A percentile compares a stretch with the other conserved stretches of the same genome.
Evolutionary conservation across 2,329 filamentous ascomycete species (phyloP).

Genomic region (Alternaria dauci): DNA sequence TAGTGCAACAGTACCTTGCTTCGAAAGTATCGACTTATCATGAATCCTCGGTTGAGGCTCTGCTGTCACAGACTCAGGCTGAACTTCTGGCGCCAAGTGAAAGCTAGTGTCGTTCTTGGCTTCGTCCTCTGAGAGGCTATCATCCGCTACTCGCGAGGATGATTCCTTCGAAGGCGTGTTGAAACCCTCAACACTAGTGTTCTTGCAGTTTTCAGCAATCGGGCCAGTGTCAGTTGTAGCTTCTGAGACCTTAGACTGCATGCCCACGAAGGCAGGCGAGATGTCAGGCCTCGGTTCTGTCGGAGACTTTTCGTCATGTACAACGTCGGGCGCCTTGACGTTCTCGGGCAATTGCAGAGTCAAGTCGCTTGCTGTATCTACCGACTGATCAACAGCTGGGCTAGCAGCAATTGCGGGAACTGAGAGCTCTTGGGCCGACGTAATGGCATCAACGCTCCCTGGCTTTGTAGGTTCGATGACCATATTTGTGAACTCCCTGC

Average conservation of each 20-base stretch:
- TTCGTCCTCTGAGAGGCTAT: conserved; percentile 33
- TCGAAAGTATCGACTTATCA: conserved; percentile 2
- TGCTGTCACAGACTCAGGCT: conserved; percentile 16
- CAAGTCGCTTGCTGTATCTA: background rate
- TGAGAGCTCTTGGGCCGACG: background rate
- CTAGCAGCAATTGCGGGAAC: background rate
- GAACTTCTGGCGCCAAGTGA: conserved; percentile 33
- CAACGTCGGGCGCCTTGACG: background rate
- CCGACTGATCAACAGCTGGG: background rate
- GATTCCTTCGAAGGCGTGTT: background rate
- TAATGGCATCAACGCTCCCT: background rate
- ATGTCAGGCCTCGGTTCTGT: background rate
- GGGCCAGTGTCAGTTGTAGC: background rate
- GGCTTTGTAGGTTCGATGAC: background rate
- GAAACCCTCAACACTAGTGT: background rate
- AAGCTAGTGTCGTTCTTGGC: conserved; percentile 36
- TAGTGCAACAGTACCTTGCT: conserved; percentile 9
- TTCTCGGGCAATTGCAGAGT: background rate
- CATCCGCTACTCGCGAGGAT: conserved; percentile 1
- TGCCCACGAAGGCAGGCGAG: background rate
- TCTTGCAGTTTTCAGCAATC: background rate
- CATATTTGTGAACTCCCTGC: background rate
- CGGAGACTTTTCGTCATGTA: background rate
- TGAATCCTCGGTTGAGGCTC: conserved; percentile 2
- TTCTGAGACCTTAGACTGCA: background rate